These are phyloP conservation scores for Russula sp. DNA, from an alignment of 768 basidiomycete species.

Conservation along the genomic window DNA sequence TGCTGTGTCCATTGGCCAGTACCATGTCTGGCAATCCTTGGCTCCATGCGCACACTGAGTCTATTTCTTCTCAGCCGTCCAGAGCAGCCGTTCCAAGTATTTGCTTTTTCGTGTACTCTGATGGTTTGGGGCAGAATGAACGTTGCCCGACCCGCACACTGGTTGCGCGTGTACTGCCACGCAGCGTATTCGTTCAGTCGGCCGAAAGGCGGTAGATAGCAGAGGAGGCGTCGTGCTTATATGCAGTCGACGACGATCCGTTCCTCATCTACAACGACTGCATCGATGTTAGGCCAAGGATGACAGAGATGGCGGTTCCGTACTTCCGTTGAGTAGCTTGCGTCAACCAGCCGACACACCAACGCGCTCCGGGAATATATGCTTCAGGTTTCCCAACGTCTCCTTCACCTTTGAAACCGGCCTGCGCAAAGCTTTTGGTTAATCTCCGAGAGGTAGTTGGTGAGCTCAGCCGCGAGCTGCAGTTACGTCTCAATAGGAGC, in stretches of 20 bases:
- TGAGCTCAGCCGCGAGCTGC: conserved; percentile 81
- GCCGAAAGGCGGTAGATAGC: too few species aligned
- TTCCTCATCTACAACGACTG: conserved; percentile 94
- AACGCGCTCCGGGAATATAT: conserved; percentile 75
- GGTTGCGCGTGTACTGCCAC: conserved; percentile 56
- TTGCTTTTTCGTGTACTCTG: too few species aligned
- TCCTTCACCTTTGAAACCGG: conserved; percentile 85
- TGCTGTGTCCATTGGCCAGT: too few species aligned
- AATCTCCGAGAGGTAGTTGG: conserved; percentile 81
- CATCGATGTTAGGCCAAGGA: conserved; percentile 76
- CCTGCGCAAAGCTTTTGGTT: conserved; percentile 80
- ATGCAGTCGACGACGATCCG: conserved; percentile 97
- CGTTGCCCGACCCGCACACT: conserved; percentile 92
- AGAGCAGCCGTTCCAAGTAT: too few species aligned
- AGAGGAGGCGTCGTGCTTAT: not conserved
- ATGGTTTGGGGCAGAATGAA: conserved; percentile 64
- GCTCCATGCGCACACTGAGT: too few species aligned
- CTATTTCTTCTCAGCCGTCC: too few species aligned
- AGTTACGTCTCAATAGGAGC: not conserved
- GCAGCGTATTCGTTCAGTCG: too few species aligned
- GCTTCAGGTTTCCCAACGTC: conserved; percentile 72
- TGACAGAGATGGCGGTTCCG: conserved; percentile 83
- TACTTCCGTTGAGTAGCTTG: conserved; percentile 93
- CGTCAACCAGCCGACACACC: conserved; percentile 94
- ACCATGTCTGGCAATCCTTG: too few species aligned